Evolutionary conservation across 148 eudicot species (phyloP), one percentile per base, ranked within the genome.

Genomic region (Hydrangea macrophylla): DNA sequence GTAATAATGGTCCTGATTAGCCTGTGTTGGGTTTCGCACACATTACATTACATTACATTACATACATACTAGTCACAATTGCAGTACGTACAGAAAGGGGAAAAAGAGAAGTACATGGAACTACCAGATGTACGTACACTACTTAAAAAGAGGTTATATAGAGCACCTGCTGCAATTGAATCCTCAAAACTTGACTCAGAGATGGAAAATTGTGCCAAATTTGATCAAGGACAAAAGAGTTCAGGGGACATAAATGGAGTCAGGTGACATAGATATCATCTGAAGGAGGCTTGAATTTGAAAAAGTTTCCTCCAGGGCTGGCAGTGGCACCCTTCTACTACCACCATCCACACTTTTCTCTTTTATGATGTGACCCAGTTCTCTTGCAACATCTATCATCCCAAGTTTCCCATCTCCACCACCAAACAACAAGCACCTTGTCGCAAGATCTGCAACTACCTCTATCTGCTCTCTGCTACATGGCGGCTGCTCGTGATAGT

Each of bases 181-280:
- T n/a, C n/a, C n/a, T n/a, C n/a, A n/a, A n/a, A n/a, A n/a, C n/a
- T n/a, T n/a, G n/a, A n/a, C n/a, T n/a, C n/a, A n/a, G n/a, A 48
- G 23, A 22, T 35, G 53, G 5, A 42, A 42, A 2, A 17, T 20
- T 11, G 7, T 48, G 7, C 6, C 53, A 48, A 42, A 48, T 18
- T 15, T 48, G 53, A 8, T n/a, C 39, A 35, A 8, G 17, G 53
- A 55, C 4, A 24, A 27, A 24, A n/a, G n/a, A 55, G 58, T 23
- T 82, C 67, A 77, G 58, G 89, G 90, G 55, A 79, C 85, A 68
- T 86, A 73, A 24, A 86, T 78, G 6, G 97, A 88, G 71, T 92
- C 97, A 1, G 97, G 97, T 10, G 97, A 92, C 87, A 89, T 70
- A 45, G 97, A 89, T 36, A 89, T 85, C 97, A 92, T 92, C 71